Evolutionary conservation across 1,139 yeast species (phyloP).

Genomic region (Scheffersomyces insectosa): DNA sequence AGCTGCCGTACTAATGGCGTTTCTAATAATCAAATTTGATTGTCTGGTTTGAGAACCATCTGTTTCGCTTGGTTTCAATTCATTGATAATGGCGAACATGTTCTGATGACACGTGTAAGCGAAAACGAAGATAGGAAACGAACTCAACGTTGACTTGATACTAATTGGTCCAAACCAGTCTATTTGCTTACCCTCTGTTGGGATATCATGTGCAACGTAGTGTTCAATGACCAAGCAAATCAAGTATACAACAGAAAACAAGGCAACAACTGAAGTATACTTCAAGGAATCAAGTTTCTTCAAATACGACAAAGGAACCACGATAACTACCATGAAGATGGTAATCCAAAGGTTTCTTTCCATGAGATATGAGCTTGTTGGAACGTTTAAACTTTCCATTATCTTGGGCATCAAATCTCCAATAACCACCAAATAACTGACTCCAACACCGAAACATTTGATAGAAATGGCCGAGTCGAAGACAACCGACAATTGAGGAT

Average conservation of each 20-base stretch:
- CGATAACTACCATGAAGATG: slow-evolving; percentile 57
- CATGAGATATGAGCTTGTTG: slow-evolving; percentile 24
- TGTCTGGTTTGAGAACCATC: slow-evolving; percentile 52
- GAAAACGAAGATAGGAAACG: slow-evolving; percentile 89
- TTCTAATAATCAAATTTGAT: slow-evolving; percentile 54
- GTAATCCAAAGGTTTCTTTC: slow-evolving; percentile 72
- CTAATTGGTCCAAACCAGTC: slow-evolving; percentile 42
- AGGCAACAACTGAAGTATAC: slow-evolving; percentile 83
- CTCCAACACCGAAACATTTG: slow-evolving; percentile 87
- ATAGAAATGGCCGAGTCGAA: slow-evolving; percentile 55
- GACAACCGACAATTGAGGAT: slow-evolving; percentile 46
- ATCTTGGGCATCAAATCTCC: slow-evolving; percentile 91
- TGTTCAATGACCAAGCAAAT: slow-evolving; percentile 71
- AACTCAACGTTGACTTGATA: slow-evolving; percentile 34
- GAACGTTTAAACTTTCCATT: slow-evolving; percentile 41
- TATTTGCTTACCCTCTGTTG: slow-evolving; percentile 20
- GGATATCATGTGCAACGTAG: slow-evolving; percentile 45
- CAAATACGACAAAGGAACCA: slow-evolving; percentile 71
- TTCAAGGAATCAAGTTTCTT: slow-evolving; percentile 80
- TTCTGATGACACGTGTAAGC: slow-evolving; percentile 96
- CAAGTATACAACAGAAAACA: slow-evolving; percentile 77
- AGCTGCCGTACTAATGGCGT: slow-evolving; percentile 60
- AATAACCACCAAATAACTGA: slow-evolving; percentile 81
- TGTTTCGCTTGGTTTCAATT: slow-evolving; percentile 37
- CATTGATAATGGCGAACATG: slow-evolving; percentile 88